These are phyloP conservation scores for Myriosclerotinia curreyana DNA, from an alignment of 2,329 filamentous ascomycete species.

Conservation along the genomic window DNA sequence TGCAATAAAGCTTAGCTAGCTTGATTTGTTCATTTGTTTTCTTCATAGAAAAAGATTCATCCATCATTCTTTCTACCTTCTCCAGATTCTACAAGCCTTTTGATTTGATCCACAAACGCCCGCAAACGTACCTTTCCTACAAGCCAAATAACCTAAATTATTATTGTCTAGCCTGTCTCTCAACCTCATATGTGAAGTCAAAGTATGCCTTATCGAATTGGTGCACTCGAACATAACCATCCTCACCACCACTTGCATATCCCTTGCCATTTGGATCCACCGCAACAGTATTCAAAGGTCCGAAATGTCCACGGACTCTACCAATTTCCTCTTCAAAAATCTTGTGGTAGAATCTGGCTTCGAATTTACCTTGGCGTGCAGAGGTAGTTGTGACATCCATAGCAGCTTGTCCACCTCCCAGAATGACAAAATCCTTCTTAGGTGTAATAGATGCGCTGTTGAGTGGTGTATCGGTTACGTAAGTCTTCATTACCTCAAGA, in stretches of 20 bases:
- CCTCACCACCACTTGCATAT: slow-evolving; percentile 94
- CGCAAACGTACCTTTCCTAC: slow-evolving; percentile 33
- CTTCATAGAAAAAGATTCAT: slow-evolving; percentile 16
- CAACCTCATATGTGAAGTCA: slow-evolving; percentile 98
- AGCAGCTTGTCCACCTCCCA: slow-evolving; percentile 95
- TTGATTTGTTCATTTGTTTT: slow-evolving; percentile 1
- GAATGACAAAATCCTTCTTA: slow-evolving; percentile 96
- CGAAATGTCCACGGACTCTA: slow-evolving; percentile 94
- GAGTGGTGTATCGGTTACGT: slow-evolving; percentile 85
- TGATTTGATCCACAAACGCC: slow-evolving; percentile 33
- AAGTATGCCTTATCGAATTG: slow-evolving; percentile 99
- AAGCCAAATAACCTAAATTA: slow-evolving; percentile 31
- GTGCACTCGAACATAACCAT: slow-evolving; percentile 97
- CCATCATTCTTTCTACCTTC: slow-evolving; percentile 7
- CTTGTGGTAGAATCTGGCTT: slow-evolving; percentile 99
- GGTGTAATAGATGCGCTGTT: slow-evolving; percentile 93
- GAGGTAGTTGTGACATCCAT: slow-evolving; percentile 95
- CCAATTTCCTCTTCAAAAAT: slow-evolving; percentile 99
- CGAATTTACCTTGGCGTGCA: slow-evolving; percentile 96
- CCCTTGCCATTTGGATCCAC: slow-evolving; percentile 86
- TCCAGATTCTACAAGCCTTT: slow-evolving; percentile 21
- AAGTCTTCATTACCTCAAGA: slow-evolving; percentile 90
- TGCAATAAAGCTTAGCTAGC: not conserved
- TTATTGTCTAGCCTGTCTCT: slow-evolving; percentile 62
- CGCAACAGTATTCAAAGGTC: slow-evolving; percentile 81